These are phyloP conservation scores for Tremellales sp. DNA, from an alignment of 1,284 basidiomycete genomes.

Conservation along the genomic window DNA sequence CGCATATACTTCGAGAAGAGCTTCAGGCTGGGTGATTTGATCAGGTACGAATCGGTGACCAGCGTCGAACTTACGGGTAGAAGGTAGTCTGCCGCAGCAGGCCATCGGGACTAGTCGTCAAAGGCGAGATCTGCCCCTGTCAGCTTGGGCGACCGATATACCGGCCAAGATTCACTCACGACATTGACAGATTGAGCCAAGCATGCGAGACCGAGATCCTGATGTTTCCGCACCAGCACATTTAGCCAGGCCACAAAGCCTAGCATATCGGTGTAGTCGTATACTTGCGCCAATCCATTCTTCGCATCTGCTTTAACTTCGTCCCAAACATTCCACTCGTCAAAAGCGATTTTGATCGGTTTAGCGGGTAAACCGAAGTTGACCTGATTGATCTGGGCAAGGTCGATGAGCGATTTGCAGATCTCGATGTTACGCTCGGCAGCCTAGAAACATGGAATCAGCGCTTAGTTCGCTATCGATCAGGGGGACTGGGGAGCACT, in stretches of 20 bases:
- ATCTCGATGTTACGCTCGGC: slow-evolving; percentile 45
- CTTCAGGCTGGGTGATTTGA: slow-evolving; percentile 17
- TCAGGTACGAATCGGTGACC: not conserved
- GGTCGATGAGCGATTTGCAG: slow-evolving; percentile 43
- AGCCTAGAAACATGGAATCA: slow-evolving; percentile 12
- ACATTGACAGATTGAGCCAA: slow-evolving; percentile 56
- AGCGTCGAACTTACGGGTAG: slow-evolving; percentile 24
- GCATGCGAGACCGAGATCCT: slow-evolving; percentile 60
- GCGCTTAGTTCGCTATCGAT: not conserved
- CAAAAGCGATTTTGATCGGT: slow-evolving; percentile 9
- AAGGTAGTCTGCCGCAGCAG: slow-evolving; percentile 37
- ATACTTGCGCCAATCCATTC: slow-evolving; percentile 57
- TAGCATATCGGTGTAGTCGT: slow-evolving; percentile 59
- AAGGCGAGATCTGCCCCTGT: slow-evolving; percentile 30
- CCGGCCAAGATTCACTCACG: slow-evolving; percentile 12
- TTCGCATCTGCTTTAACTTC: slow-evolving; percentile 47
- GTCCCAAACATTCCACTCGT: slow-evolving; percentile 28
- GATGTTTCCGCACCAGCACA: slow-evolving; percentile 58
- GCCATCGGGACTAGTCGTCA: slow-evolving; percentile 34
- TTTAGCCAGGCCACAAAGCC: slow-evolving; percentile 60
- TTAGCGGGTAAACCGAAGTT: slow-evolving; percentile 6
- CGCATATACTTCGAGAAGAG: slow-evolving; percentile 41
- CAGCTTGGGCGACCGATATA: slow-evolving; percentile 11
- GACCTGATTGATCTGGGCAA: slow-evolving; percentile 29
- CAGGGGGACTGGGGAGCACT: slow-evolving; percentile 2